These are phyloP conservation scores for Phytophthora cryptogea DNA, from an alignment of 352 stramenopile species.

Conservation along the genomic window DNA sequence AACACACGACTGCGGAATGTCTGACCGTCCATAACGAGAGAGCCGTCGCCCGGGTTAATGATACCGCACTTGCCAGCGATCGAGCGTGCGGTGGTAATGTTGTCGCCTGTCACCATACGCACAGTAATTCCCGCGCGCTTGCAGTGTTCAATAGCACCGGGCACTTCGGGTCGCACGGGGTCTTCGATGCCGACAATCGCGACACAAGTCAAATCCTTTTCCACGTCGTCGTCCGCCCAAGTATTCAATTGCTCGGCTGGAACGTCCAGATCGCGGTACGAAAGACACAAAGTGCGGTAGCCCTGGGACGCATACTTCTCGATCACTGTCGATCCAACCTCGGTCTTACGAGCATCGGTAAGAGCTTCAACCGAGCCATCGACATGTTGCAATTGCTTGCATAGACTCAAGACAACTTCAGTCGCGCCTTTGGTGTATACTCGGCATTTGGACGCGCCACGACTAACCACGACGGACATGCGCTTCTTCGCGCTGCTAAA, in stretches of 20 bases:
- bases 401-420: conserved; percentile 1
- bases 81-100: conserved; percentile 38
- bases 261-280: conserved; percentile 4
- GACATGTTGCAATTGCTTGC: conserved; percentile 1
- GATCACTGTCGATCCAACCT: conserved; percentile 3
- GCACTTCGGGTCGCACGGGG: conserved; percentile 5
- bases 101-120: conserved; percentile 52
- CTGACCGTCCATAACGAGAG: conserved; percentile 56
- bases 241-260: not conserved
- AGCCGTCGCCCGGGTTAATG: conserved; percentile 37
- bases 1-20: conserved; percentile 50
- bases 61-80: conserved; percentile 52
- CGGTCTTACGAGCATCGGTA: not conserved
- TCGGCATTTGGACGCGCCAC: conserved; percentile 1
- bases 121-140: conserved; percentile 10
- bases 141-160: conserved; percentile 3
- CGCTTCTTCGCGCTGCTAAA: conserved; percentile 8
- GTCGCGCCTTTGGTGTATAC: conserved; percentile 9
- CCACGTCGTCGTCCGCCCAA: conserved; percentile 2
- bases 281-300: conserved; percentile 5
- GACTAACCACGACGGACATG: conserved; percentile 9
- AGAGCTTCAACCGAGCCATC: conserved; percentile 3
- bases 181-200: conserved; percentile 14
- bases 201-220: not conserved
- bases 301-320: conserved; percentile 4